phyloP scores from a whole-genome alignment of 768 basidiomycete species.

The Termitomyces sp. region DNA sequence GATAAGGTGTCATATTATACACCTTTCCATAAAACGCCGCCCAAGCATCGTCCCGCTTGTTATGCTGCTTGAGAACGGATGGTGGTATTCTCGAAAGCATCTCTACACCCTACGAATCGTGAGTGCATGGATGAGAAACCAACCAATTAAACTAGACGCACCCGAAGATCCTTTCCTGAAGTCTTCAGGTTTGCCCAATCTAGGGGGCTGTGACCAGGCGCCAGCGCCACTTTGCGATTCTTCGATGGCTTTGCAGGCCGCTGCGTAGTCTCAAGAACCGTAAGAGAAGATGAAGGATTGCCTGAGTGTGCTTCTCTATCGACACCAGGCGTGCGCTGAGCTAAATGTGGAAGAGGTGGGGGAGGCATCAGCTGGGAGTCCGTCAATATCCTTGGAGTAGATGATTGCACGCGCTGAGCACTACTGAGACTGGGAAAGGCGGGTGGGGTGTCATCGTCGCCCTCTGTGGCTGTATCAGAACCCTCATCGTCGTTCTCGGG shows the following conservation, averaged over 20 bases:
- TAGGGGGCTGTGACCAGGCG: slow-evolving; percentile 86
- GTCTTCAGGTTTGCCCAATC: slow-evolving; percentile 92
- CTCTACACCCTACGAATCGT: slow-evolving; percentile 59
- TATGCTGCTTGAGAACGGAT: slow-evolving; percentile 76
- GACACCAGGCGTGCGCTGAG: slow-evolving; percentile 38
- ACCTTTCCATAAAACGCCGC: slow-evolving; percentile 89
- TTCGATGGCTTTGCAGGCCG: slow-evolving; percentile 52
- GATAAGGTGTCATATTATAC: slow-evolving; percentile 93
- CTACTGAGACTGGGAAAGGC: slow-evolving; percentile 73
- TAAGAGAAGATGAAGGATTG: slow-evolving; percentile 38
- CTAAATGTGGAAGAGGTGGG: slow-evolving; percentile 40
- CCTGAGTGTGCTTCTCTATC: slow-evolving; percentile 24
- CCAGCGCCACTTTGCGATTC: slow-evolving; percentile 80
- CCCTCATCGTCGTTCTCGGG: slow-evolving; percentile 43
- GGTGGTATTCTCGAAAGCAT: slow-evolving; percentile 67
- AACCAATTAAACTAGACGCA: slow-evolving; percentile 30
- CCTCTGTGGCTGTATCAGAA: slow-evolving; percentile 25
- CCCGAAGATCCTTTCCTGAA: slow-evolving; percentile 77
- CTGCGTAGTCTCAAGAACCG: slow-evolving; percentile 61
- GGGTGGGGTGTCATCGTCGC: slow-evolving; percentile 59
- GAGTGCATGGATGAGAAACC: neutral
- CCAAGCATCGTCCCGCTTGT: slow-evolving; percentile 89
- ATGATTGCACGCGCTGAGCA: slow-evolving; percentile 54
- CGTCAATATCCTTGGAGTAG: slow-evolving; percentile 34
- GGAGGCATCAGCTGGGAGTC: slow-evolving; percentile 56